Base-by-base conservation (phyloP, 2,329 filamentous ascomycete genomes). In the Colletotrichum orchidophilum region DNA sequence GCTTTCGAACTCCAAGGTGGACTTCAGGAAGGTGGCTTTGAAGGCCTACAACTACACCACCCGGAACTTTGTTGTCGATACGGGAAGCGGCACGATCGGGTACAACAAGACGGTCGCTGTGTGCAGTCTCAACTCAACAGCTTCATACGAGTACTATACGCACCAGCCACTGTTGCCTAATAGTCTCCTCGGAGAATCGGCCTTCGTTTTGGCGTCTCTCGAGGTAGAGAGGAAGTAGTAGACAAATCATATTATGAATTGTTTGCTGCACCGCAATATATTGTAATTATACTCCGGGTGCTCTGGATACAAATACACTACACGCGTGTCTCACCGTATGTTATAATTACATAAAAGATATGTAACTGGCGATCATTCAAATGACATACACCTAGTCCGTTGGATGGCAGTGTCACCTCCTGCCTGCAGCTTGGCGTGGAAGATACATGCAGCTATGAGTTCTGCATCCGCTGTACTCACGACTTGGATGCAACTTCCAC, bases 51-150 rank as follows among this genome's bases (percentile, higher is more conserved):
- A 65, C 29, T 73, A 73, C 64, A 42, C 71, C 11, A 26, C 58
- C 35, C 46, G 46, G 18, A 42, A 62, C 5, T 74, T 74, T 31
- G 73, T 73, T 0, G 63, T 62, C 0, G 46, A 62, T 24, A 15
- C 67, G 0, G 71, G 63, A 3, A 71, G 68, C 52, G 71, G 67
- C 6, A 74, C 73, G 3, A 62, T 73, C 29, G 76, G 80, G 3
- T 83, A 78, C 42, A 78, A 81, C 61, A 79, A 79, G 52, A 83
- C 82, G 0, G 82, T 83, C 4, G 63, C 78, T 0, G 81, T 83
- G 7, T 83, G 81, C 74, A 83, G 82, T 61, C 75, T 83, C 35
- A 83, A 84, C 74, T 84, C 82, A 55, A 83, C 77, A 3, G 82
- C 82, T 1, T 75, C 73, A 1, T 83, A 81, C 69, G 78, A 83